Base-by-base conservation (phyloP, 23 red algal species). In the Gracilaria domingensis region DNA sequence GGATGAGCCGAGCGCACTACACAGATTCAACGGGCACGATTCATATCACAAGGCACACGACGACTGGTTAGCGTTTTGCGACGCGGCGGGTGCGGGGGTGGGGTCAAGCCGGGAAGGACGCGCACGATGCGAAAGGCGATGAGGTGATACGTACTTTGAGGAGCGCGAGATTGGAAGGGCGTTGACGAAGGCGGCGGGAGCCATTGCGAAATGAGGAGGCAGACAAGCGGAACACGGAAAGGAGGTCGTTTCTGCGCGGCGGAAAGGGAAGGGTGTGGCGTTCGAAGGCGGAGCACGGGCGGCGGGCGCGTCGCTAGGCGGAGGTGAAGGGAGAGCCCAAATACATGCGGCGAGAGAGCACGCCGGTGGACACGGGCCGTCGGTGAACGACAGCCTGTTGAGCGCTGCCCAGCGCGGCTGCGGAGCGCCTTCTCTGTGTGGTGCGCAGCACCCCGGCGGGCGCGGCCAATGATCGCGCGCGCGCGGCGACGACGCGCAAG, bases 101-200 rank as follows among this genome's bases (percentile, higher is more conserved):
- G 42, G 4, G 42, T 11, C 4, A 7, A 11, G 42, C 11, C 42
- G 42, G 42, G 42, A 45, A 11, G 42, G 42, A 45, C 4, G 42
- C 42, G 42, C 42, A 7, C 42, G 11, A 45, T 11, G 42, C 5
- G 42, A 45, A 45, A 45, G 42, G 42, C 42, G 42, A 11, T 45
- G 11, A 45, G 4, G 42, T 7, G 42, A 45, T 45, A 88, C 84
- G 65, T 88, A 88, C 84, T 53, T 58, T 17, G 84, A 6, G 30
- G 84, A 54, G 44, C 84, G 84, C 45, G 84, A 60, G 20, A 88
- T 12, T 12, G 84, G 84, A 61, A 88, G 84, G 47, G 84, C 84
- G 71, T 88, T 88, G 35, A 88, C 84, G 37, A 88, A 88, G 32
- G 84, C 84, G 24, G 66, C 48, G 28, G 84, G 84, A 78, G 84